Evolutionary conservation across 1,284 basidiomycete species (phyloP).

Genomic region (Thelephora terrestris): DNA sequence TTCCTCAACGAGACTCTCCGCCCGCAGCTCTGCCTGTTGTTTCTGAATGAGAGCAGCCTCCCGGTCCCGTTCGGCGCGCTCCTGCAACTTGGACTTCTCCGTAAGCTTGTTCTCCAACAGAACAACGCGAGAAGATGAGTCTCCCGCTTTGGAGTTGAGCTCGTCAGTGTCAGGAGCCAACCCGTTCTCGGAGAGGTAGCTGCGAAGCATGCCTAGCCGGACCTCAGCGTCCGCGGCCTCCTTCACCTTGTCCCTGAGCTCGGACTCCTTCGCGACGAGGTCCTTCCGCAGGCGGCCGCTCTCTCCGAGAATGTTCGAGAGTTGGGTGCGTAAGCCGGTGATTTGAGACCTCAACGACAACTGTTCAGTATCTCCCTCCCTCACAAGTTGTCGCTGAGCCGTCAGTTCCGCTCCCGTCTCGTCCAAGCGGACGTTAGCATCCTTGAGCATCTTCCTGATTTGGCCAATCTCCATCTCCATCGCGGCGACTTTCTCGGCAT

Average conservation of each 20-base stretch:
- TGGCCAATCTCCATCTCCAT: constrained; percentile 71
- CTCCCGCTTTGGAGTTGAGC: constrained; percentile 34
- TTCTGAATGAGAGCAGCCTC: constrained; percentile 52
- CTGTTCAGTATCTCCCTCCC: constrained; percentile 64
- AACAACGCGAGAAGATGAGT: constrained; percentile 40
- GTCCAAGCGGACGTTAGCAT: constrained; percentile 62
- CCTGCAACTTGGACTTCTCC: constrained; percentile 62
- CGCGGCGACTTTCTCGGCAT: constrained; percentile 72
- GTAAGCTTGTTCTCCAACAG: constrained; percentile 72
- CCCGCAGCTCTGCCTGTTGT: constrained; percentile 65
- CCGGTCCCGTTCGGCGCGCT: constrained; percentile 65
- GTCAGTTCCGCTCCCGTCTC: constrained; percentile 60
- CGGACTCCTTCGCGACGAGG: constrained; percentile 56
- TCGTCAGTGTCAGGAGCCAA: constrained; percentile 68
- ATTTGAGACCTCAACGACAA: constrained; percentile 70
- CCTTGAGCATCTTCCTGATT: constrained; percentile 69
- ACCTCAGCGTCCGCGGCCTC: constrained; percentile 67
- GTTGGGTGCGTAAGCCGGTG: constrained; percentile 67
- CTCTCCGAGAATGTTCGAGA: constrained; percentile 66
- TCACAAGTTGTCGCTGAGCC: constrained; percentile 58
- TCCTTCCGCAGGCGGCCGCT: constrained; percentile 64
- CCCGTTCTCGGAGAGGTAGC: constrained; percentile 84
- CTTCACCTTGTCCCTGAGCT: constrained; percentile 57
- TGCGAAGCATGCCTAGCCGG: constrained; percentile 74
- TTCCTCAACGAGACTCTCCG: constrained; percentile 51